These are phyloP conservation scores for Cyanodermella asteris DNA, from an alignment of 2,329 filamentous ascomycete species.

Conservation along the genomic window DNA sequence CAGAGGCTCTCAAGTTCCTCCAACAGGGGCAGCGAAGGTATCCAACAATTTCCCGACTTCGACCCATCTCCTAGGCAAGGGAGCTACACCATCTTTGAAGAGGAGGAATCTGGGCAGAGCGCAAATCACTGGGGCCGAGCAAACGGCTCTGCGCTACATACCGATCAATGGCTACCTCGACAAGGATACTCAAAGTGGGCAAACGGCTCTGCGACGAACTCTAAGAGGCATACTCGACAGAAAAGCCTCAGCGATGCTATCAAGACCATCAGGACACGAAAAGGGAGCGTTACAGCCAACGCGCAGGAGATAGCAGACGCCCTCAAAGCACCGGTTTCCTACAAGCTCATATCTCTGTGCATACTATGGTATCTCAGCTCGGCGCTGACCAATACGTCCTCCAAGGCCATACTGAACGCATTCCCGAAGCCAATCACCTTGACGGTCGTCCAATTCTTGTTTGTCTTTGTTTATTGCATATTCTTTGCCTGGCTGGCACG, in stretches of 20 bases:
- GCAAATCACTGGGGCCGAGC: slow-evolving; percentile 1
- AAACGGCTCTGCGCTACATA: slow-evolving; percentile 9
- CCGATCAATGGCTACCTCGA: slow-evolving; percentile 41
- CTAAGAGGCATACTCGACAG: slow-evolving; percentile 41
- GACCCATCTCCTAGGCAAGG: slow-evolving; percentile 4
- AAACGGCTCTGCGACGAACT: slow-evolving; percentile 14
- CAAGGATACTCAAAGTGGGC: slow-evolving; percentile 22
- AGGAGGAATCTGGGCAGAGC: slow-evolving; percentile 2
- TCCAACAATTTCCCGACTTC: slow-evolving; percentile 8
- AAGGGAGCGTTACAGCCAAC: slow-evolving; percentile 75
- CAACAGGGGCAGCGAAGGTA: too few species aligned
- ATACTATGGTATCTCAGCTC: slow-evolving; percentile 88
- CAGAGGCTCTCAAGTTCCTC: too few species aligned
- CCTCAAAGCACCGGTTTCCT: slow-evolving; percentile 71
- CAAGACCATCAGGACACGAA: slow-evolving; percentile 55
- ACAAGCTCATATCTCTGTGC: slow-evolving; percentile 63
- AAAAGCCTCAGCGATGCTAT: slow-evolving; percentile 85
- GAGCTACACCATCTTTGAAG: slow-evolving; percentile 2
- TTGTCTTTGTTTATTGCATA: slow-evolving; percentile 76
- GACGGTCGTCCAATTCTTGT: slow-evolving; percentile 80
- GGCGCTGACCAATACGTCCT: slow-evolving; percentile 89
- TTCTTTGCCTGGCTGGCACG: slow-evolving; percentile 55
- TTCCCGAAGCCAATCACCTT: slow-evolving; percentile 80
- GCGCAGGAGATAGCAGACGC: slow-evolving; percentile 85
- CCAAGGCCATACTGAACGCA: slow-evolving; percentile 85